phyloP scores from a whole-genome alignment of 768 basidiomycete species.

The Fomitopsis pulvina region DNA sequence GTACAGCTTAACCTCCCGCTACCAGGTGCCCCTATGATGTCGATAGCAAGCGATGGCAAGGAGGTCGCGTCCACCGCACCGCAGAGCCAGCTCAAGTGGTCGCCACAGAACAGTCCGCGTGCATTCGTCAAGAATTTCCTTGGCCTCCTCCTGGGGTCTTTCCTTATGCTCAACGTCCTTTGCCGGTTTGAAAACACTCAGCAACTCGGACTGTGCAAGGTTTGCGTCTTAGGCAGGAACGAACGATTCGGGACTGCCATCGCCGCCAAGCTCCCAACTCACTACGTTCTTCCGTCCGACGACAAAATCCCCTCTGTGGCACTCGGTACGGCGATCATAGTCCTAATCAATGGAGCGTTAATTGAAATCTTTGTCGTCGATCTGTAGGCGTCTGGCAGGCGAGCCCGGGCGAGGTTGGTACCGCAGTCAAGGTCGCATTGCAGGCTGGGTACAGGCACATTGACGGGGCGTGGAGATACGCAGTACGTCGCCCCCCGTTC shows the following conservation, averaged over 20 bases:
- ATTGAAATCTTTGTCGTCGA: not conserved
- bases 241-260: not conserved
- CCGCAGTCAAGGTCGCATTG: constrained; percentile 62
- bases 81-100: too few relatives aligned
- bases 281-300: constrained; percentile 59
- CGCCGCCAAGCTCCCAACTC: constrained; percentile 29
- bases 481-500: constrained; percentile 28
- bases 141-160: too few relatives aligned
- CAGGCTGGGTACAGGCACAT: constrained; percentile 64
- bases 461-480: constrained; percentile 68
- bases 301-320: constrained; percentile 64
- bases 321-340: constrained; percentile 40
- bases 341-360: not conserved
- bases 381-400: constrained; percentile 64
- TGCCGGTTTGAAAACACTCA: too few relatives aligned
- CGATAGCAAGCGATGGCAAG: too few relatives aligned
- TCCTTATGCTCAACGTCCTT: too few relatives aligned
- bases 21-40: too few relatives aligned
- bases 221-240: not conserved
- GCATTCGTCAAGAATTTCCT: too few relatives aligned
- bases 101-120: too few relatives aligned
- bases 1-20: too few relatives aligned
- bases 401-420: constrained; percentile 49
- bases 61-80: too few relatives aligned
- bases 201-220: not conserved